These are phyloP conservation scores for Ogataea degrootiae DNA, from an alignment of 805 yeast species.

Conservation along the genomic window DNA sequence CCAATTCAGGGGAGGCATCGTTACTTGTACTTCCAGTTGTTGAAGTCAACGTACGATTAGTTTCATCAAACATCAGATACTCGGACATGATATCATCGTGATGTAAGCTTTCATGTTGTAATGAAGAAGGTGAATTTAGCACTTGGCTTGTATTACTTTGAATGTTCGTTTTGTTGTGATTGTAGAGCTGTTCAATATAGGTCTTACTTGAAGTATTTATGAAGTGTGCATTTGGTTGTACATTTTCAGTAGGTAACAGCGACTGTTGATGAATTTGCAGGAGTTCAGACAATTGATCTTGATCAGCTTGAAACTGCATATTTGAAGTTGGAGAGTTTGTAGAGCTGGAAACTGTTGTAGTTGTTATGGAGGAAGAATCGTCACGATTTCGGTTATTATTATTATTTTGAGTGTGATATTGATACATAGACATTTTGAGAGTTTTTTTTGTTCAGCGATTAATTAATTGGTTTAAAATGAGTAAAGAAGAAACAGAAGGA, in stretches of 20 bases:
- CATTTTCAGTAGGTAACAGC: neutral
- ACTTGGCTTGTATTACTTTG: conserved; percentile 5
- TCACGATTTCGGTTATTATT: no score
- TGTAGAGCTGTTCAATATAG: conserved; percentile 3
- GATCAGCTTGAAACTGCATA: no score
- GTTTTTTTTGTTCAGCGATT: no score
- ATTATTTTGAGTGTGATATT: no score
- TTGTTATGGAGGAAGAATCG: no score
- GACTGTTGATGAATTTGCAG: neutral
- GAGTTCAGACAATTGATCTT: no score
- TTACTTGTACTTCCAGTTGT: conserved; percentile 1
- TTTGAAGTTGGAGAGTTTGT: no score
- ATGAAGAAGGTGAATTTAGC: neutral
- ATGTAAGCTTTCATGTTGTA: neutral
- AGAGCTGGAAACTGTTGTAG: no score
- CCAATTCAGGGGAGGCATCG: neutral
- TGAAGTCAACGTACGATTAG: conserved; percentile 2
- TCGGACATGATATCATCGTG: conserved; percentile 1
- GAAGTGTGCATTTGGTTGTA: neutral
- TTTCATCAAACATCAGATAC: conserved; percentile 9
- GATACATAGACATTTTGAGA: no score
- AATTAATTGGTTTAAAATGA: no score
- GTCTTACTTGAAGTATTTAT: neutral
- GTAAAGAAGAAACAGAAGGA: no score
- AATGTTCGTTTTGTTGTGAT: conserved; percentile 9